Evolutionary conservation across 2,329 filamentous ascomycete genomes (phyloP), one percentile per base, ranked within the genome.

Genomic region (Colletotrichum scovillei): DNA sequence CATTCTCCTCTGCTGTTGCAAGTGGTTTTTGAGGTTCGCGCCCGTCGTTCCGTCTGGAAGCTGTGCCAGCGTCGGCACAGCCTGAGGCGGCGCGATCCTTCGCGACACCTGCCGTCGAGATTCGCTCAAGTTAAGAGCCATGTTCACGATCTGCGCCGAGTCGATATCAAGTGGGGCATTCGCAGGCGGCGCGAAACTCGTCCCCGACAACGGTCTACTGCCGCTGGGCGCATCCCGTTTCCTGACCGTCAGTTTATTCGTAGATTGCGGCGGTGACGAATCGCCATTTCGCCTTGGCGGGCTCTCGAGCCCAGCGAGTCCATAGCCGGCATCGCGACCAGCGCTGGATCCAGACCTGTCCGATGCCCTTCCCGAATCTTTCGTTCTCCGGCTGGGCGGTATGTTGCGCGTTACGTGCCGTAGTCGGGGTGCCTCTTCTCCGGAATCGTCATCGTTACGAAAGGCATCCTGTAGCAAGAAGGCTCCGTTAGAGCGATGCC

Each of bases 91-190:
- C 76, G 82, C 88, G 81, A 80, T 91, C 82, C 85, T 88, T 82
- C 86, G 89, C 81, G 84, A 90, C 74, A 86, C 93, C 83, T 88
- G 88, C 79, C 91, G 90, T 76, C 91, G 90, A 78, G 92, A 94
- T 82, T 98, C 95, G 84, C 94, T 97, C 63, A 98, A 84, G 76
- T 93, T 97, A 77, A 98, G 84, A 1, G 96, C 96, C 89, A 98
- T 94, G 78, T 95, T 95, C 55, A 98, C 95, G 75, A 98, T 97
- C 81, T 98, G 94, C 4, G 93, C 91, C 8, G 95, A 93, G 78
- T 98, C 95, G 73, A 93, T 88, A 77, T 95, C 91, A 24, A 93
- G 80, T 5, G 81, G 77, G 24, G 66, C 16, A 80, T 75, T 58
- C 75, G 75, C 38, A 69, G 77, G 77, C 49, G 60, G 73, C 46